phyloP scores from a whole-genome alignment of 2,329 filamentous ascomycete genomes.

The Aspergillus eucalypticola region DNA sequence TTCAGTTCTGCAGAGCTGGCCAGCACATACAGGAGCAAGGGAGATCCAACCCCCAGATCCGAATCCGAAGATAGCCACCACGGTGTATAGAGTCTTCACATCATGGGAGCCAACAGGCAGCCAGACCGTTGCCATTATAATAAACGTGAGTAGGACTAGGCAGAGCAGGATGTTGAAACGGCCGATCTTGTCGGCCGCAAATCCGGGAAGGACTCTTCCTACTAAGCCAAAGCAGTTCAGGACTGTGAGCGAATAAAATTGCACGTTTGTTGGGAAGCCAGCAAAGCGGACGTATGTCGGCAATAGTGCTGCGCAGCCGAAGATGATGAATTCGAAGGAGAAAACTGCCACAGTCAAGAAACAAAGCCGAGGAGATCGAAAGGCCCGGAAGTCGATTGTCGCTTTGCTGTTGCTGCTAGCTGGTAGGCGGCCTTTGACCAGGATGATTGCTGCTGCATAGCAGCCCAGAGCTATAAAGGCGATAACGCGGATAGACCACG shows the following conservation, averaged over 20 bases:
- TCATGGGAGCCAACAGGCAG: slow-evolving; percentile 48
- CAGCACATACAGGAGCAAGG: slow-evolving; percentile 48
- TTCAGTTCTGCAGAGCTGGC: slow-evolving; percentile 49
- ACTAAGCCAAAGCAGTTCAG: slow-evolving; percentile 47
- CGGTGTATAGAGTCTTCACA: slow-evolving; percentile 45
- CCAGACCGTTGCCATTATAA: slow-evolving; percentile 47
- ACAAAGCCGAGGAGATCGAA: slow-evolving; percentile 44
- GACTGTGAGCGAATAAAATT: slow-evolving; percentile 49
- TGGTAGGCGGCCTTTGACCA: slow-evolving; percentile 39
- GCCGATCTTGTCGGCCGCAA: slow-evolving; percentile 46
- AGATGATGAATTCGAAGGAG: slow-evolving; percentile 52
- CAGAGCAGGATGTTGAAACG: slow-evolving; percentile 49
- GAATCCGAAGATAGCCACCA: slow-evolving; percentile 52
- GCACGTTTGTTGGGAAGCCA: slow-evolving; percentile 40
- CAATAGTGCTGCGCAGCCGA: slow-evolving; percentile 50
- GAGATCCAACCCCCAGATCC: slow-evolving; percentile 52
- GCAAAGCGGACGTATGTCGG: slow-evolving; percentile 48
- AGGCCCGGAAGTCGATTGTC: slow-evolving; percentile 45
- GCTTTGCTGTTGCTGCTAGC: slow-evolving; percentile 27
- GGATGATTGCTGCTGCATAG: slow-evolving; percentile 31
- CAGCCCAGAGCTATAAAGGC: slow-evolving; percentile 40
- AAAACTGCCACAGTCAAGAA: slow-evolving; percentile 48
- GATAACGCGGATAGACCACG: slow-evolving; percentile 38
- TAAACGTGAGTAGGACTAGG: slow-evolving; percentile 38
- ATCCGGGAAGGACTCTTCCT: slow-evolving; percentile 48